A percentile compares a stretch with the other conserved stretches of the same genome.
These are phyloP conservation scores for Tuber umbilicatum DNA, from an alignment of 495 filamentous ascomycete genomes.

Conservation along the genomic window DNA sequence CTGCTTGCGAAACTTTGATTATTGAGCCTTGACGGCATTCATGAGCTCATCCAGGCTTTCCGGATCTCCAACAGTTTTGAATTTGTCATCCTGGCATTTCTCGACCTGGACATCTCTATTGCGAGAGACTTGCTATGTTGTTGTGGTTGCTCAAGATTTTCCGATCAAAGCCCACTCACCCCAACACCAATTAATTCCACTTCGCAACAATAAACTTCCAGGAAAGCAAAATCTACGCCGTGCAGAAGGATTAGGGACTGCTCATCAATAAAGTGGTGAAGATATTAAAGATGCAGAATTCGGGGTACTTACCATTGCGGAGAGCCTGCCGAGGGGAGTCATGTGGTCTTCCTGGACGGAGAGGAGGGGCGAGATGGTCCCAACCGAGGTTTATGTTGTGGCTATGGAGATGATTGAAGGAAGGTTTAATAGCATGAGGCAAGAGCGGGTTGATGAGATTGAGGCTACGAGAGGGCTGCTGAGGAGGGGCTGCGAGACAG, in stretches of 20 bases:
- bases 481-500: constrained; percentile 23
- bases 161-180: constrained; percentile 71
- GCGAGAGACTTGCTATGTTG: constrained; percentile 30
- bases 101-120: constrained; percentile 62
- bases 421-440: constrained; percentile 38
- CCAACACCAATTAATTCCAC: constrained; percentile 95
- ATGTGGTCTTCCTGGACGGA: constrained; percentile 55
- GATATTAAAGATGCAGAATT: constrained; percentile 91
- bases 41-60: constrained; percentile 71
- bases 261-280: constrained; percentile 65
- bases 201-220: constrained; percentile 74
- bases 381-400: constrained; percentile 41
- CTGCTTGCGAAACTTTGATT: constrained; percentile 73
- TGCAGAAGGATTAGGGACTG: constrained; percentile 47
- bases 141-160: constrained; percentile 56
- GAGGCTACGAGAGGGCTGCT: constrained; percentile 20
- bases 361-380: constrained; percentile 48
- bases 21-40: constrained; percentile 67
- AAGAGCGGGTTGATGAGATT: constrained; percentile 27
- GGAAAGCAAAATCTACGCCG: constrained; percentile 55
- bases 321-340: constrained; percentile 51
- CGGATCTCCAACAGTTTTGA: constrained; percentile 78
- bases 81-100: constrained; percentile 92
- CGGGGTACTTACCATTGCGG: constrained; percentile 72
- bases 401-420: constrained; percentile 41